These are phyloP conservation scores for Cercophora sp. DNA, from an alignment of 495 filamentous ascomycete species.

Conservation along the genomic window DNA sequence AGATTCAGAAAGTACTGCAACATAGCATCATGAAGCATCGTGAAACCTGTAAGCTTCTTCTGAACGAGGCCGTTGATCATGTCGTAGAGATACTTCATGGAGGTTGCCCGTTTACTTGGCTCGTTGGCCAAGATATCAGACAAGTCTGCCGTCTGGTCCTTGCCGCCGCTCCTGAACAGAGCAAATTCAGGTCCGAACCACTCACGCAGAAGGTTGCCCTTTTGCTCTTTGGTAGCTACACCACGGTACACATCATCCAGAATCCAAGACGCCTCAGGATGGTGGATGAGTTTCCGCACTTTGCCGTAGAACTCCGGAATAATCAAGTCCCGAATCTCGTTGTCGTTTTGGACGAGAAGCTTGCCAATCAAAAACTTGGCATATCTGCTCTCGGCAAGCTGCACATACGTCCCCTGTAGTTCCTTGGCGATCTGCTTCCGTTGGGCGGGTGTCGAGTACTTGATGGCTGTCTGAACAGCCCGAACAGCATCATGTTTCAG, in stretches of 20 bases:
- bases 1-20: conserved; percentile 88
- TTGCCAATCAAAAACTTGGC: conserved; percentile 96
- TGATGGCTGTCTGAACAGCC: conserved; percentile 92
- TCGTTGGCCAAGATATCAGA: conserved; percentile 64
- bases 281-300: conserved; percentile 86
- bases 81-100: conserved; percentile 78
- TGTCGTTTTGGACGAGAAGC: conserved; percentile 82
- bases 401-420: conserved; percentile 77
- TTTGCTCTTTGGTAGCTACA: conserved; percentile 75
- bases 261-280: conserved; percentile 94
- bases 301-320: conserved; percentile 92
- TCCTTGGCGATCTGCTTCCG: conserved; percentile 82
- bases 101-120: conserved; percentile 79
- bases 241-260: conserved; percentile 92
- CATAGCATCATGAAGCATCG: conserved; percentile 96
- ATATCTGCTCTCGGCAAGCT: conserved; percentile 88
- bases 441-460: conserved; percentile 83
- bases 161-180: conserved; percentile 61
- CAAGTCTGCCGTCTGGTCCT: conserved; percentile 56
- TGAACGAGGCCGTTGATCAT: conserved; percentile 86
- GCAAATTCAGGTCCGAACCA: conserved; percentile 97
- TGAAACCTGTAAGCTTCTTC: conserved; percentile 94
- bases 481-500: conserved; percentile 97
- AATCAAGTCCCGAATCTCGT: conserved; percentile 78
- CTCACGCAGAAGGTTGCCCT: conserved; percentile 77